These are phyloP conservation scores for Grigorovia transvaalensis DNA, from an alignment of 805 yeast species.

Conservation along the genomic window DNA sequence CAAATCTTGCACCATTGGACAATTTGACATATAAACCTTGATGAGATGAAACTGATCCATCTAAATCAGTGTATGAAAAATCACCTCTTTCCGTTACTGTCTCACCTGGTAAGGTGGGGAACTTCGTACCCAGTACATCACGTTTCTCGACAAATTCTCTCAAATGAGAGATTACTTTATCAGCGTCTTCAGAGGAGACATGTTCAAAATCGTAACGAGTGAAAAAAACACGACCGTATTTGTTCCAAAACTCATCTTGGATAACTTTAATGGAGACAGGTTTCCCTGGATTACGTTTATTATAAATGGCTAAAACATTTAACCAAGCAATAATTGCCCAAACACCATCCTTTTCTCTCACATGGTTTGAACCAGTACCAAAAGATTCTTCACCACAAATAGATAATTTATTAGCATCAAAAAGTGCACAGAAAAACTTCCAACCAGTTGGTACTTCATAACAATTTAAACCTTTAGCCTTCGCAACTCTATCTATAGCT, in stretches of 20 bases:
- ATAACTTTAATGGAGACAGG: constrained; percentile 66
- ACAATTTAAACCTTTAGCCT: constrained; percentile 55
- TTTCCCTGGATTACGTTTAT: constrained; percentile 44
- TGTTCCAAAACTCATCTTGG: constrained; percentile 79
- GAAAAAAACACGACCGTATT: constrained; percentile 91
- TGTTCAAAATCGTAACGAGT: constrained; percentile 95
- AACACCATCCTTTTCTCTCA: constrained; percentile 94
- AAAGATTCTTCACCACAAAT: constrained; percentile 98
- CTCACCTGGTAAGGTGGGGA: constrained; percentile 36
- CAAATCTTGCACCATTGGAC: constrained; percentile 73
- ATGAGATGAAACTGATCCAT: constrained; percentile 77
- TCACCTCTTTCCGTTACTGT: constrained; percentile 71
- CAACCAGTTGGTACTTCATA: constrained; percentile 99
- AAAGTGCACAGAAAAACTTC: constrained; percentile 95
- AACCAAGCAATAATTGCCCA: constrained; percentile 99
- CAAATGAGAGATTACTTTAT: constrained; percentile 49
- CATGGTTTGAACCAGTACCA: constrained; percentile 96
- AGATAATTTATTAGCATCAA: constrained; percentile 85
- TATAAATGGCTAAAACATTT: constrained; percentile 82
- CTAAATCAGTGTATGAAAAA: constrained; percentile 88
- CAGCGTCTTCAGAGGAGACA: constrained; percentile 67
- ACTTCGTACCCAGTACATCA: constrained; percentile 40
- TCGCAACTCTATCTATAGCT: constrained; percentile 88
- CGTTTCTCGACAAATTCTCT: constrained; percentile 30
- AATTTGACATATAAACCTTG: constrained; percentile 87